A percentile compares a stretch with the other conserved stretches of the same genome.
These are phyloP conservation scores for Penicillium salamii DNA, from an alignment of 495 filamentous ascomycete genomes.

Conservation along the genomic window DNA sequence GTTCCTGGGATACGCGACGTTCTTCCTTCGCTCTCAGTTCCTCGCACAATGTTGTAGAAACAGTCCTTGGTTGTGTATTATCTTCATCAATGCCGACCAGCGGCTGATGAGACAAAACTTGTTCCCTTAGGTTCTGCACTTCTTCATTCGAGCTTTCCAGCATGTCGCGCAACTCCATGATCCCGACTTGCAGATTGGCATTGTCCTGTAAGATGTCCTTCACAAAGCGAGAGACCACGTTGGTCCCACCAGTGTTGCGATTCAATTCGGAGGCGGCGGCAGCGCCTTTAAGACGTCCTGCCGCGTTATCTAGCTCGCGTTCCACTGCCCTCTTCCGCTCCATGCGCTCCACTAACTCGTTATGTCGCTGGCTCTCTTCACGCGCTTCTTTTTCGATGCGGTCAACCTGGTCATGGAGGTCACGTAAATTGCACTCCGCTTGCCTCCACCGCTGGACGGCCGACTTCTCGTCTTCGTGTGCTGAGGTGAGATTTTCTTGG, in stretches of 20 bases:
- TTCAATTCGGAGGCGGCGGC: conserved; percentile 62
- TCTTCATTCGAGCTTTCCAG: conserved; percentile 91
- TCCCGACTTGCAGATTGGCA: conserved; percentile 83
- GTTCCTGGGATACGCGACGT: conserved; percentile 59
- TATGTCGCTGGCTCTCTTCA: conserved; percentile 78
- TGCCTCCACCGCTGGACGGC: conserved; percentile 78
- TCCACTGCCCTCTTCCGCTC: conserved; percentile 73
- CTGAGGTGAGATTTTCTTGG: conserved; percentile 60
- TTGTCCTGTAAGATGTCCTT: conserved; percentile 95
- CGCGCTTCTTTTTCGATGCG: conserved; percentile 80
- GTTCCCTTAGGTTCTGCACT: conserved; percentile 80
- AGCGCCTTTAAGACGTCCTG: conserved; percentile 73
- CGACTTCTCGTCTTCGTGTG: conserved; percentile 67
- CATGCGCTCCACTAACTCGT: conserved; percentile 76
- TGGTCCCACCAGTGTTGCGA: conserved; percentile 51
- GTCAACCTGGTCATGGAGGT: conserved; percentile 83
- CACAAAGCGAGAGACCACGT: conserved; percentile 87
- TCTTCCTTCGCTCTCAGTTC: conserved; percentile 61
- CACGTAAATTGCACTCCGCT: conserved; percentile 69
- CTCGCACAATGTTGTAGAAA: conserved; percentile 56
- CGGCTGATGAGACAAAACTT: conserved; percentile 78
- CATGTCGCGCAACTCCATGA: conserved; percentile 88
- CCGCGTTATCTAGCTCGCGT: conserved; percentile 71
- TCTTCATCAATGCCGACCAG: conserved; percentile 39
- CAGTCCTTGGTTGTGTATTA: conserved; percentile 10